phyloP scores from a whole-genome alignment of 192 early-diverging fungal genomes.

The Backusella psychrophila region DNA sequence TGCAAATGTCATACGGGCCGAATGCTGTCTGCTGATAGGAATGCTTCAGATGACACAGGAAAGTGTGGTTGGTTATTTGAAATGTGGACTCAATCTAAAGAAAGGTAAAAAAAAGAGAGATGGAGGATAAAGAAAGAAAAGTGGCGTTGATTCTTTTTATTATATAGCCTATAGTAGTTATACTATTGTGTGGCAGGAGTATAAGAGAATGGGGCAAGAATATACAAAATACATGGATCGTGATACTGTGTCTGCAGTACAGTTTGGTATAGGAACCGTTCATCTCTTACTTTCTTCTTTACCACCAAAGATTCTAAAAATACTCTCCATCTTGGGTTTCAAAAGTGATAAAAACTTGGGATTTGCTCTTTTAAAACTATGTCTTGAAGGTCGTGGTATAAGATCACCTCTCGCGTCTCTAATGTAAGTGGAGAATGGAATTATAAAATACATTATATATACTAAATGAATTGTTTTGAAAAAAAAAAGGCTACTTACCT shows the following conservation, averaged over 20 bases:
- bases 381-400: conserved; percentile 40
- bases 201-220: conserved; percentile 18
- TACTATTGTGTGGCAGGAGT: conserved; percentile 24
- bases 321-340: conserved; percentile 45
- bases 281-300: conserved; percentile 44
- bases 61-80: conserved; percentile 47
- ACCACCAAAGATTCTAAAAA: conserved; percentile 43
- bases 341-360: conserved; percentile 46
- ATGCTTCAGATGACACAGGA: conserved; percentile 49
- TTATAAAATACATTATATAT: too few relatives aligned
- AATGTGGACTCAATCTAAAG: conserved; percentile 45
- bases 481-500: conserved; percentile 32
- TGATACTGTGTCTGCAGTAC: conserved; percentile 41
- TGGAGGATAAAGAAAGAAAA: not conserved
- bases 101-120: conserved; percentile 38
- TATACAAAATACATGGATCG: conserved; percentile 12
- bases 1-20: conserved; percentile 44
- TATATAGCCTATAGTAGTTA: conserved; percentile 35
- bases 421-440: conserved; percentile 28
- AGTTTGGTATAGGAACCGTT: conserved; percentile 40
- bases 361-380: conserved; percentile 40
- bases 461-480: too few relatives aligned
- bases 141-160: not conserved
- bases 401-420: conserved; percentile 47
- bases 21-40: conserved; percentile 43